Evolutionary conservation across 768 basidiomycete genomes (phyloP).

Genomic region (Cystofilobasidium ferigula): DNA sequence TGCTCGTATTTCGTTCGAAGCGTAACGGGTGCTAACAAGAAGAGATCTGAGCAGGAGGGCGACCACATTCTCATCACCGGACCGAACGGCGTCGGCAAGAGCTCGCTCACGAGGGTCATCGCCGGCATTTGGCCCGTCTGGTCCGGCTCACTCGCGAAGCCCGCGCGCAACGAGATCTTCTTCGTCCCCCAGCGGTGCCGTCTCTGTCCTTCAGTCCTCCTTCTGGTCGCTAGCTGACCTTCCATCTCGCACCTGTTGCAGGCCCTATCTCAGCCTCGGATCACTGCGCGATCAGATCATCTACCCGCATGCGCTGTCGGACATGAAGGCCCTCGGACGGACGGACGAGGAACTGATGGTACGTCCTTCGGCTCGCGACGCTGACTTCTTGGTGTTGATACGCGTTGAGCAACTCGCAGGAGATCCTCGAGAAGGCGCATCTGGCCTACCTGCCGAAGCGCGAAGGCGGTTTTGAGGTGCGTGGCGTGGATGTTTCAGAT

Average conservation of each 20-base stretch:
- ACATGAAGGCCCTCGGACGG: slow-evolving; percentile 52
- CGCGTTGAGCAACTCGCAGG: background rate
- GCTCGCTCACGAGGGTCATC: slow-evolving; percentile 72
- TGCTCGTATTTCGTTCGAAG: background rate
- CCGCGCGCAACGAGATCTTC: slow-evolving; percentile 45
- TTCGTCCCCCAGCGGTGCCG: slow-evolving; percentile 63
- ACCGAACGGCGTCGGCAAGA: slow-evolving; percentile 67
- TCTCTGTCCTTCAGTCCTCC: background rate
- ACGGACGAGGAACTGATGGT: slow-evolving; percentile 58
- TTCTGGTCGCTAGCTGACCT: background rate
- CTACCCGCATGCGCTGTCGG: slow-evolving; percentile 63
- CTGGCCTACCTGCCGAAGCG: slow-evolving; percentile 71
- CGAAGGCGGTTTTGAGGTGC: slow-evolving; percentile 67
- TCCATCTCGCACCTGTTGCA: slow-evolving; percentile 19
- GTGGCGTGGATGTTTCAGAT: background rate
- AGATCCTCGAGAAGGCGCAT: slow-evolving; percentile 69
- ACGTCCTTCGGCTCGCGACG: background rate
- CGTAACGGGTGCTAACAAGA: background rate
- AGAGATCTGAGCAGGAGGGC: slow-evolving; percentile 1
- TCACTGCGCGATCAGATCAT: slow-evolving; percentile 65
- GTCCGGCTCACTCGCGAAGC: slow-evolving; percentile 41
- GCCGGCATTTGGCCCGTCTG: slow-evolving; percentile 73
- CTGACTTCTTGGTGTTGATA: background rate
- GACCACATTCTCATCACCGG: slow-evolving; percentile 25
- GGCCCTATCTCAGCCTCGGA: slow-evolving; percentile 83